Evolutionary conservation across 352 stramenopile genomes (phyloP), one percentile per base, ranked within the genome.

Genomic region (Pythium chondricola): DNA sequence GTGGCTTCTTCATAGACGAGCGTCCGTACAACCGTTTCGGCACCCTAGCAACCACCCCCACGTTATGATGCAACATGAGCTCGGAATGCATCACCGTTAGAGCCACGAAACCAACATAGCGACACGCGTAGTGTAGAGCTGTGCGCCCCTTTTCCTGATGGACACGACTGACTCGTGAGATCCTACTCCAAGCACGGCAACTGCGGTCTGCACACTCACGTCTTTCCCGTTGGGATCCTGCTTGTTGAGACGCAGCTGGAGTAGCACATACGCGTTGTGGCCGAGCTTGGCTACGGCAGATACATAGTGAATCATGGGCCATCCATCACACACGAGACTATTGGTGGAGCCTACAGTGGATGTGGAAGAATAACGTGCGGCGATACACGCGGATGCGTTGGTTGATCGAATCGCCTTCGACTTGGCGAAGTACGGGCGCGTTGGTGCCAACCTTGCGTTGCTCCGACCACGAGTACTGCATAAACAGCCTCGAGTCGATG

Each of bases 211-310:
- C 20, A 20, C 10, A 17, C 52, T 31, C 53, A 88, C 80, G 44
- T 89, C 74, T 71, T 87, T 86, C 16, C 63, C 73, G 33, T 88
- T 89, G 2, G 74, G 67, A 44, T 91, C 81, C 39, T 88, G 77
- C 13, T 71, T 77, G 41, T 70, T 71, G 32, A 78, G 53, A 2
- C 71, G 76, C n/a, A 91, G 52, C 33, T 83, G 74, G 31, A 80
- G 61, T 14, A 74, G 46, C 14, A 88, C 43, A 24, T 83, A 85
- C 7, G 70, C 74, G 20, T 75, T 84, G 45, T 91, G 71, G 20
- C 85, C 76, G 27, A 88, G 48, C 48, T 90, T 87, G 20, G 73
- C 75, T 81, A 56, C 18, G 30, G 27, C 8, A 16, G 54, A 11
- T 6, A 32, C 13, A 18, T 17, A 41, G 14, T 43, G 9, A 21